Conservation (phyloP, 1,139 yeast species). For the Saccharomyces uvarum region DNA sequence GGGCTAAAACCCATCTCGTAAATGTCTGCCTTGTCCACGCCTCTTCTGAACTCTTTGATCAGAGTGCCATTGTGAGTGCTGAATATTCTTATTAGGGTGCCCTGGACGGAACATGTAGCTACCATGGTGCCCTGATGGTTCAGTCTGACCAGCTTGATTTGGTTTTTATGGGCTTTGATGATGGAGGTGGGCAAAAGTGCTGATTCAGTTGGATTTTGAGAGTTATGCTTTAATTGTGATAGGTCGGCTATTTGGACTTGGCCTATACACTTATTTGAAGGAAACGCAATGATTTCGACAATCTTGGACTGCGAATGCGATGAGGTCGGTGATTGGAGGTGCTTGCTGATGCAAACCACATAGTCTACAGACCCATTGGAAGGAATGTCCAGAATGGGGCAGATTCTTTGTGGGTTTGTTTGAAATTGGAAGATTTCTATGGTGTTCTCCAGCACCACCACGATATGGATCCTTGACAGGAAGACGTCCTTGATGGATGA, state of each 20-base stretch:
- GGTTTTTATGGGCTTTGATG: conserved; percentile 75
- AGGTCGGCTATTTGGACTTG: conserved; percentile 72
- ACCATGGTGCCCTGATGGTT: conserved; percentile 69
- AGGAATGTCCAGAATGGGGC: conserved; percentile 40
- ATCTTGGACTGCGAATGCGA: conserved; percentile 1
- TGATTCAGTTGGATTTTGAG: conserved; percentile 39
- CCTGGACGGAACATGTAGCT: conserved; percentile 83
- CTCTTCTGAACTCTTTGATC: conserved; percentile 77
- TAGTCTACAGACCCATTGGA: conserved; percentile 24
- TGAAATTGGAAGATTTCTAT: conserved; percentile 74
- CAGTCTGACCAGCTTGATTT: conserved; percentile 58
- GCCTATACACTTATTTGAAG: conserved; percentile 38
- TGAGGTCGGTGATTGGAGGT: not conserved
- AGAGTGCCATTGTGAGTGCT: conserved; percentile 68
- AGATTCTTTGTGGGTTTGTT: conserved; percentile 64
- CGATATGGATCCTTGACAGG: conserved; percentile 64
- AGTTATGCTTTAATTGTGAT: conserved; percentile 50
- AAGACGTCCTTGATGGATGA: conserved; percentile 68
- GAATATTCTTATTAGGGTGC: conserved; percentile 76
- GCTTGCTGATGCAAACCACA: conserved; percentile 7
- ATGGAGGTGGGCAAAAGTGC: conserved; percentile 33
- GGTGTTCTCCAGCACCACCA: conserved; percentile 60
- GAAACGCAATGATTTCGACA: conserved; percentile 21
- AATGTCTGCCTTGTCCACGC: conserved; percentile 73
- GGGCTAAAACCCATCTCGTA: conserved; percentile 81